Percentiles rank a stretch among this genome's conserved stretches.
These are phyloP conservation scores for Scheffersomyces amazonensis DNA, from an alignment of 805 yeast species.

Conservation along the genomic window DNA sequence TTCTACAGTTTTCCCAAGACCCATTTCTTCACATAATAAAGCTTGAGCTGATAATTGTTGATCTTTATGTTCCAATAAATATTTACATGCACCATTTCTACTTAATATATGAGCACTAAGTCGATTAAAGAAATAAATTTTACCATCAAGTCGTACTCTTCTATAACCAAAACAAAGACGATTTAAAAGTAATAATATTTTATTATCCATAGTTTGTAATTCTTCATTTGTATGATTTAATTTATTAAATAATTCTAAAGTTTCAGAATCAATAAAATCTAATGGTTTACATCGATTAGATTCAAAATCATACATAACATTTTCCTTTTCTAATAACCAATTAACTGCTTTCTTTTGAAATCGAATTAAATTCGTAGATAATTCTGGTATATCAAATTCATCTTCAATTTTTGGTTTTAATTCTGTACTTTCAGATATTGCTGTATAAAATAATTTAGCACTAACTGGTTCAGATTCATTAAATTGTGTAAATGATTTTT, in stretches of 20 bases:
- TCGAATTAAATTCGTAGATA: slow-evolving; percentile 40
- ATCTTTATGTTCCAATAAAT: slow-evolving; percentile 23
- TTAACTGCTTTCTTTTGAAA: slow-evolving; percentile 55
- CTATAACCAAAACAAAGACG: slow-evolving; percentile 54
- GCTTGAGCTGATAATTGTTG: slow-evolving; percentile 53
- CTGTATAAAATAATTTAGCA: slow-evolving; percentile 45
- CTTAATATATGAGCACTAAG: slow-evolving; percentile 48
- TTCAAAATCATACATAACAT: slow-evolving; percentile 30
- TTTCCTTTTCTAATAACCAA: slow-evolving; percentile 57
- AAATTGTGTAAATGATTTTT: neutral
- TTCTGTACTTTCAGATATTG: slow-evolving; percentile 45
- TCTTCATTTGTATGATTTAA: neutral
- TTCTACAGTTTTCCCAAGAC: slow-evolving; percentile 93
- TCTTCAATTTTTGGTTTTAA: slow-evolving; percentile 13
- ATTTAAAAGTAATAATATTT: slow-evolving; percentile 32
- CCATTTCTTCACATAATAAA: slow-evolving; percentile 92
- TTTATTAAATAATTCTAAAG: neutral
- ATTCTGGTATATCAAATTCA: slow-evolving; percentile 36
- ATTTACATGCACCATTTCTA: slow-evolving; percentile 23
- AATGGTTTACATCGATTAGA: slow-evolving; percentile 18
- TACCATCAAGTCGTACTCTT: slow-evolving; percentile 10
- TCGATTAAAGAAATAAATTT: slow-evolving; percentile 45
- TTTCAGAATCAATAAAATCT: slow-evolving; percentile 13
- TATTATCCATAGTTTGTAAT: slow-evolving; percentile 18
- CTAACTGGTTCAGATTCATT: slow-evolving; percentile 16